Evolutionary conservation across 495 filamentous ascomycete genomes (phyloP).

Genomic region (Arthonia radiata): DNA sequence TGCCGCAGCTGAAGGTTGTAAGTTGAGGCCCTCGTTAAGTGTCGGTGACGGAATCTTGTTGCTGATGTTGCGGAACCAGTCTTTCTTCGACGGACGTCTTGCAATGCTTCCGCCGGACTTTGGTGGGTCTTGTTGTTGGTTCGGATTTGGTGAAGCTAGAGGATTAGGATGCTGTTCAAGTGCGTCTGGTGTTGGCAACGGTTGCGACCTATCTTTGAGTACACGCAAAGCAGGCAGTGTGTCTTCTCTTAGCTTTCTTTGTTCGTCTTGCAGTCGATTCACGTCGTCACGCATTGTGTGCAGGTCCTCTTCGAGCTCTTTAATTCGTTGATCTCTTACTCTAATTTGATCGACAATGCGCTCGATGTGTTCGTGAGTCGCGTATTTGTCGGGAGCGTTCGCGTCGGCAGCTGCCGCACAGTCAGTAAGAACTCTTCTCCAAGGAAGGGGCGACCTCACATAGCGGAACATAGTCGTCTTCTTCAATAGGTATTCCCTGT

Average conservation of each 20-base stretch:
- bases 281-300: constrained; percentile 31
- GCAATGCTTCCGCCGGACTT: constrained; percentile 17
- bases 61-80: constrained; percentile 56
- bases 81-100: constrained; percentile 49
- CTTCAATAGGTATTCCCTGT: constrained; percentile 71
- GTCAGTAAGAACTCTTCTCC: constrained; percentile 3
- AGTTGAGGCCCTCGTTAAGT: constrained; percentile 18
- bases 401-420: constrained; percentile 51
- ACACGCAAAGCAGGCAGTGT: constrained; percentile 71
- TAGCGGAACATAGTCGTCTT: constrained; percentile 79
- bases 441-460: constrained; percentile 31
- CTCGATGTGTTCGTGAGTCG: constrained; percentile 77
- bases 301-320: constrained; percentile 54
- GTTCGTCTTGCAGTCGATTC: constrained; percentile 38
- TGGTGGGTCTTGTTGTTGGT: constrained; percentile 17
- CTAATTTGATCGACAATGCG: constrained; percentile 67
- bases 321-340: constrained; percentile 67
- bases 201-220: constrained; percentile 73
- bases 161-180: constrained; percentile 10
- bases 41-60: constrained; percentile 70
- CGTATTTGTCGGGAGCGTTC: constrained; percentile 56
- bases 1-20: neutral
- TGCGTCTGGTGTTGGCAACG: constrained; percentile 36
- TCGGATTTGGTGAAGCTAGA: constrained; percentile 16
- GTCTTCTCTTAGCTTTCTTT: constrained; percentile 64